These are phyloP conservation scores for Fusarium metavorans DNA, from an alignment of 2,329 filamentous ascomycete species.

Conservation along the genomic window DNA sequence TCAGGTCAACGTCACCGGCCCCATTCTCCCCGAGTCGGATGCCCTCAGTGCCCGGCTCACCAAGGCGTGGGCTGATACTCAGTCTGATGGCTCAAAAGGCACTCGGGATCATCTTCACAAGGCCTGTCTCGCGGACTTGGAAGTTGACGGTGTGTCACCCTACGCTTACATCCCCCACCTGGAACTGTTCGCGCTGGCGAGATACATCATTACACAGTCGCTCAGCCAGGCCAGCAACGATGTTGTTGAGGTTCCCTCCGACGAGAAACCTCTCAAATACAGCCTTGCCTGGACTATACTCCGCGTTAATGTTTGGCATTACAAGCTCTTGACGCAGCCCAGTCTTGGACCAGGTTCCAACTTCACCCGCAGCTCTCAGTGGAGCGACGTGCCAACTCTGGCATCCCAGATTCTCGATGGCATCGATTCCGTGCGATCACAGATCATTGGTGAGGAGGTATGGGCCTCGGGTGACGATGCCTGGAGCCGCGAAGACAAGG, in stretches of 20 bases:
- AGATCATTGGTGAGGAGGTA: conserved; percentile 52
- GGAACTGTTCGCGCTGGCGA: conserved; percentile 84
- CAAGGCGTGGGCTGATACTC: conserved; percentile 51
- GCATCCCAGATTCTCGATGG: conserved; percentile 61
- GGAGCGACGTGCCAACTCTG: conserved; percentile 70
- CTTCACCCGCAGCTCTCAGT: conserved; percentile 68
- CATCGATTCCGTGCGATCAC: conserved; percentile 56
- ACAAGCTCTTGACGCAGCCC: conserved; percentile 70
- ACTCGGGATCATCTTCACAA: conserved; percentile 59
- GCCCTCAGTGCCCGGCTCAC: conserved; percentile 54
- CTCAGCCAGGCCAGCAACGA: conserved; percentile 38
- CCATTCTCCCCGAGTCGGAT: conserved; percentile 66
- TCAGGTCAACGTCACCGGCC: conserved; percentile 89
- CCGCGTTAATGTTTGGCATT: conserved; percentile 78
- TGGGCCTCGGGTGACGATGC: conserved; percentile 51
- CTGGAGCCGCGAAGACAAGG: conserved; percentile 64
- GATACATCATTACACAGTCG: conserved; percentile 57
- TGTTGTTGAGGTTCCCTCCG: conserved; percentile 43
- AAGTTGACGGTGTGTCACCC: conserved; percentile 85
- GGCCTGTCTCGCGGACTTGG: conserved; percentile 74
- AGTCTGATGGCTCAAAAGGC: conserved; percentile 4
- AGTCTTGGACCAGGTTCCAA: conserved; percentile 65
- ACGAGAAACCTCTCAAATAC: conserved; percentile 55
- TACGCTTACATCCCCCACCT: conserved; percentile 87
- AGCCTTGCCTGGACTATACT: conserved; percentile 73